Evolutionary conservation across 495 filamentous ascomycete species (phyloP).

Genomic region (Annulohypoxylon nitens): DNA sequence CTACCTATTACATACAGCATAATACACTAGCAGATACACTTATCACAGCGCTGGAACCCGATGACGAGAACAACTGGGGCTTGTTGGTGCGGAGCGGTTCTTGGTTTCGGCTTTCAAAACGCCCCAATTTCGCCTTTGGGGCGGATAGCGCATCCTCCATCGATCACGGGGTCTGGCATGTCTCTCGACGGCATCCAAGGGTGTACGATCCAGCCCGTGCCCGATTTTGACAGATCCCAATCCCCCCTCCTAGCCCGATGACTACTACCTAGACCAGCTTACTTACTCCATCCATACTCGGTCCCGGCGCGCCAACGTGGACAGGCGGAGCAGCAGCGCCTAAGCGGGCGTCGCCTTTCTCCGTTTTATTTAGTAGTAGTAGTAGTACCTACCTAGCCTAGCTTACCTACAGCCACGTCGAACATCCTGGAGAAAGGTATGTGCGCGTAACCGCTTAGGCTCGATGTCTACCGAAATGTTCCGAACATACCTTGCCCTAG

Average conservation of each 20-base stretch:
- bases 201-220: slow-evolving; percentile 22
- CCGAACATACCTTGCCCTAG: slow-evolving; percentile 24
- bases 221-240: slow-evolving; percentile 21
- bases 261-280: not conserved
- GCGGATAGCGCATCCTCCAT: slow-evolving; percentile 16
- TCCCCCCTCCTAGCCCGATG: not conserved
- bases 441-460: slow-evolving; percentile 3
- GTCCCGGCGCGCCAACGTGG: slow-evolving; percentile 4
- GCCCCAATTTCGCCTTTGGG: slow-evolving; percentile 7
- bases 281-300: not conserved
- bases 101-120: slow-evolving; percentile 43
- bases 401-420: not conserved
- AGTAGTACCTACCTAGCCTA: not conserved
- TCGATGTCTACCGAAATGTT: slow-evolving; percentile 29
- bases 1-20: not conserved
- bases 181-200: not conserved
- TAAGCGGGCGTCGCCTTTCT: not conserved
- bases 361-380: not conserved
- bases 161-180: slow-evolving; percentile 12
- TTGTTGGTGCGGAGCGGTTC: not conserved
- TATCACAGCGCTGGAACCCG: not conserved
- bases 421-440: slow-evolving; percentile 1
- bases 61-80: not conserved
- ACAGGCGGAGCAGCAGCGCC: not conserved
- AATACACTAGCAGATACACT: not conserved